A percentile compares a stretch with the other conserved stretches of the same genome.
phyloP scores from a whole-genome alignment of 495 filamentous ascomycete genomes.

The Neurospora sp. region DNA sequence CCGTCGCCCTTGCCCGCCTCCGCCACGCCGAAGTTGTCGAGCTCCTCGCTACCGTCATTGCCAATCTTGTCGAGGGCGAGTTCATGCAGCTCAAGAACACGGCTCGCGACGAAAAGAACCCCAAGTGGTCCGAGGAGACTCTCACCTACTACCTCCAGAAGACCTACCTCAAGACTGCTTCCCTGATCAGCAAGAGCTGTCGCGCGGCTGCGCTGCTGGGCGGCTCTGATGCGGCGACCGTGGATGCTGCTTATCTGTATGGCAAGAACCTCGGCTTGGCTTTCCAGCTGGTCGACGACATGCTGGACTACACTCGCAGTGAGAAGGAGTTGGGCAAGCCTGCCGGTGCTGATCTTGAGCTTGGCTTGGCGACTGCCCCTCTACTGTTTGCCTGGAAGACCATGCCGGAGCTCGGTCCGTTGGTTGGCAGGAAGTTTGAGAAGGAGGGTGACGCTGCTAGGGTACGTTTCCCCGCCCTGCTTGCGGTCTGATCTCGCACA shows the following conservation, averaged over 20 bases:
- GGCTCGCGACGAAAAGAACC: slow-evolving; percentile 69
- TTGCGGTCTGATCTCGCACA: background rate
- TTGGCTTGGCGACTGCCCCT: slow-evolving; percentile 92
- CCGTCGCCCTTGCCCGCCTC: slow-evolving; percentile 82
- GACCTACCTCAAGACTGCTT: slow-evolving; percentile 94
- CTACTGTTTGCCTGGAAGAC: slow-evolving; percentile 93
- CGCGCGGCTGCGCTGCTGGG: slow-evolving; percentile 82
- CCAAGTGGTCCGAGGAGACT: slow-evolving; percentile 74
- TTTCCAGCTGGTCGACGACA: slow-evolving; percentile 97
- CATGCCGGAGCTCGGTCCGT: slow-evolving; percentile 67
- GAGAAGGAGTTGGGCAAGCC: slow-evolving; percentile 85
- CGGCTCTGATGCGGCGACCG: slow-evolving; percentile 60
- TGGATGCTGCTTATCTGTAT: slow-evolving; percentile 84
- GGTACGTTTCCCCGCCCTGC: slow-evolving; percentile 39
- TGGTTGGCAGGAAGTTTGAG: slow-evolving; percentile 87
- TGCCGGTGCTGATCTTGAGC: slow-evolving; percentile 84
- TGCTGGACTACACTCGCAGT: slow-evolving; percentile 90
- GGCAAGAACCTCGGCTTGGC: slow-evolving; percentile 88
- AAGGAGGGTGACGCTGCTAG: slow-evolving; percentile 71
- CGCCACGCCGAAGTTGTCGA: slow-evolving; percentile 91
- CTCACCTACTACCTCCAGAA: slow-evolving; percentile 96
- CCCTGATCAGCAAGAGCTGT: slow-evolving; percentile 91
- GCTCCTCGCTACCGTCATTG: slow-evolving; percentile 89
- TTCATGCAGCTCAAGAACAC: slow-evolving; percentile 99
- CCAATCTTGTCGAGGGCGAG: slow-evolving; percentile 94